These are phyloP conservation scores for Botryosphaeria dothidea DNA, from an alignment of 2,329 filamentous ascomycete genomes.

Conservation along the genomic window DNA sequence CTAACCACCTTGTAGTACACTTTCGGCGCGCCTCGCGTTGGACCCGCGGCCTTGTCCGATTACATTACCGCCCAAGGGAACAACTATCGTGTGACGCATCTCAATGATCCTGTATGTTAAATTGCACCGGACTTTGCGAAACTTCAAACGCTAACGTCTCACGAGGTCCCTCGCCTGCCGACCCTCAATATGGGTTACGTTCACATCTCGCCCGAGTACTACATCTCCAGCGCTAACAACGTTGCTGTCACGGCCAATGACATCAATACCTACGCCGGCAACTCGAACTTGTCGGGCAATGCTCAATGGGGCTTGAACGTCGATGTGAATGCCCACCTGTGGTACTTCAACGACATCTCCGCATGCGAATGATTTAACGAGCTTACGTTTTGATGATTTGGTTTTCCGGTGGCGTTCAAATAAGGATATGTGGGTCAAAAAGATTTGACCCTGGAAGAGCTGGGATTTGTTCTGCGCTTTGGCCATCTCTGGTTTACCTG, in stretches of 20 bases:
- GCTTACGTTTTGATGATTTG: neutral
- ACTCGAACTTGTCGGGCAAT: constrained; percentile 31
- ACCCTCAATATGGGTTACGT: constrained; percentile 53
- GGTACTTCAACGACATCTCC: constrained; percentile 39
- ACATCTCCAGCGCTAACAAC: constrained; percentile 31
- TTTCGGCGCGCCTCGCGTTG: constrained; percentile 69
- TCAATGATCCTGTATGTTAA: constrained; percentile 61
- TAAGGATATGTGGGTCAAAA: constrained; percentile 3
- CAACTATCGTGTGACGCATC: constrained; percentile 68
- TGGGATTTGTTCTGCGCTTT: neutral
- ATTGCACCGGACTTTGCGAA: neutral
- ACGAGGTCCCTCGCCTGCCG: constrained; percentile 4
- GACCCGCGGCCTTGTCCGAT: constrained; percentile 57
- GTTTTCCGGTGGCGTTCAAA: neutral
- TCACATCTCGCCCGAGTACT: constrained; percentile 71
- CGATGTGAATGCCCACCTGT: constrained; percentile 30
- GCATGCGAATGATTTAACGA: constrained; percentile 26
- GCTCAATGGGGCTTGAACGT: constrained; percentile 31
- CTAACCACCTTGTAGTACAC: constrained; percentile 48
- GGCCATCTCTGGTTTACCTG: neutral
- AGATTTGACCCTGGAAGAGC: neutral
- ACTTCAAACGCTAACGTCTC: neutral
- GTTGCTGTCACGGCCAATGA: constrained; percentile 27
- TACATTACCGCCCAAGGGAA: constrained; percentile 58
- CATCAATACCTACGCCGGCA: constrained; percentile 26